A percentile compares a stretch with the other conserved stretches of the same genome.
Conservation (phyloP, 306 rosid genomes). For the Purshia tridentata region DNA sequence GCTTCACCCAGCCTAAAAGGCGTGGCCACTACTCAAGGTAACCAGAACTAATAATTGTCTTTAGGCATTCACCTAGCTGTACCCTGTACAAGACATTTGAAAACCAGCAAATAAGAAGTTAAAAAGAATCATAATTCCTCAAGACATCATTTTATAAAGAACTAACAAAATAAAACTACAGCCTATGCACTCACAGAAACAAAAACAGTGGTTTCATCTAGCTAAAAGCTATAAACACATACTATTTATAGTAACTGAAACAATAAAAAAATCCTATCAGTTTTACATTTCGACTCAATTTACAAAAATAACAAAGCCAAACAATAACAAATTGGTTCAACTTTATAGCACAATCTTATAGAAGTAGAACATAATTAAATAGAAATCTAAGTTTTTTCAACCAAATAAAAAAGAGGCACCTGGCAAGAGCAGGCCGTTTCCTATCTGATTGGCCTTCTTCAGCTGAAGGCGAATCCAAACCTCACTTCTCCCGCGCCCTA, state of each 20-base stretch:
- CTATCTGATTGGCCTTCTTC: constrained; percentile 73
- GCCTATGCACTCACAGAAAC: neutral
- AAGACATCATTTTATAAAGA: neutral
- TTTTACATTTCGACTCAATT: neutral
- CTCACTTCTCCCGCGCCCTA: constrained; percentile 62
- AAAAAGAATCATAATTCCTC: neutral
- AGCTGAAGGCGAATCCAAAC: constrained; percentile 56
- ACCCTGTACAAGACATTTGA: constrained; percentile 50
- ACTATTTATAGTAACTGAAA: neutral
- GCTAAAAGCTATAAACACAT: neutral
- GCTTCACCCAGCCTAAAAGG: constrained; percentile 96
- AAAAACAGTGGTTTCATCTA: neutral
- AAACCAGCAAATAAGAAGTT: neutral
- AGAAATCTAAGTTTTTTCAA: neutral
- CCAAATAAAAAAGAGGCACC: constrained; percentile 30
- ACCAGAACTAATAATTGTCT: constrained; percentile 84
- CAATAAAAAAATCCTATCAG: neutral
- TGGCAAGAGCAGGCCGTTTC: constrained; percentile 85
- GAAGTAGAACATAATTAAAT: neutral
- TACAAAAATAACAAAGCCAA: neutral
- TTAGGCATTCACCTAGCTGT: constrained; percentile 94
- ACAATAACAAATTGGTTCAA: neutral
- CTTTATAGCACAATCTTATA: no score
- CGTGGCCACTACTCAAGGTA: constrained; percentile 96
- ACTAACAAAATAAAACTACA: neutral